Base-by-base conservation (phyloP, 805 yeast species). In the Yarrowia sp. region DNA sequence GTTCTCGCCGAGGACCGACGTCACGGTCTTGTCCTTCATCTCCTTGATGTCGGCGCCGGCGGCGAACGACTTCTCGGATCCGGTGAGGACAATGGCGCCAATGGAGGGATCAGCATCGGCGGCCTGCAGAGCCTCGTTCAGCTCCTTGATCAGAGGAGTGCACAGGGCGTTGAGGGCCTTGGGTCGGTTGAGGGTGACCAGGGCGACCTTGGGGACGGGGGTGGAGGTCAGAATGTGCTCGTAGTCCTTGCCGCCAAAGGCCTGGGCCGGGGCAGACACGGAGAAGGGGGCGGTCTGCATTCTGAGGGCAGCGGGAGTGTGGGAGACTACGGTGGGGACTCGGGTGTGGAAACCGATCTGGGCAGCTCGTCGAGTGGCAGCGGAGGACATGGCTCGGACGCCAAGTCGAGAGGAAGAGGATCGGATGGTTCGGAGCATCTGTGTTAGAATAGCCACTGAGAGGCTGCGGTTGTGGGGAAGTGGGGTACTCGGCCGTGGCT, bases 21-120 rank as follows among this genome's bases (percentile, higher is more conserved):
- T 79, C 42, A 78, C 76, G 0, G 78, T 74, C 70, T 76, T 72
- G 71, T 74, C 73, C 70, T 77, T 74, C 85, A 84, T 82, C 73
- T 83, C 84, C 74, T 82, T 82, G 75, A 84, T 84, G 71, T 84
- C 86, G 13, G 86, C 86, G 17, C 86, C 86, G 9, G 86, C 85
- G 43, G 86, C 86, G 71, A 84, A 84, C 3, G 85, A 86, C 69
- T 73, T 75, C 68, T 78, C 78, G 47, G 74, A 74, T 0, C 86
- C 86, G 13, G 86, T 82, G 40, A 84, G 67, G 14, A 84, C 84
- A 47, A 81, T 81, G 8, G 85, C 84, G 2, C 84, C 84, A 69
- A 80, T 73, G 38, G 73, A 72, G 24, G 71, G 70, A 69, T 78
- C 84, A 20, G 73, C 67, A 46, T 80, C 81, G 6, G 81, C 81